Base-by-base conservation (phyloP, 2,329 filamentous ascomycete genomes). In the Rutstroemia sp. region DNA sequence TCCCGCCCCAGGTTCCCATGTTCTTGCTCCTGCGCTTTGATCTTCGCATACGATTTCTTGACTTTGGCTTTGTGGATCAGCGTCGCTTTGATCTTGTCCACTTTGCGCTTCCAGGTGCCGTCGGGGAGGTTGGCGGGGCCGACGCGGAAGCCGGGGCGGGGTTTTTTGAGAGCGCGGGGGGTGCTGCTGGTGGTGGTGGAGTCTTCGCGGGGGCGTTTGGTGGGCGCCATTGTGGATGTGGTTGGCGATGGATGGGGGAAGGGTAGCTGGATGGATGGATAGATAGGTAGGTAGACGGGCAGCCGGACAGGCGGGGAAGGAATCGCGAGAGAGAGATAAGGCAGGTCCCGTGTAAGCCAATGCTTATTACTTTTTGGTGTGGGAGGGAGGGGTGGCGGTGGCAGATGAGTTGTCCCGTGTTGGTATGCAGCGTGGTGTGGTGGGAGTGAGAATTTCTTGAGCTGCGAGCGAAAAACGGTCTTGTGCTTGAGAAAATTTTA, bases 51-150 rank as follows among this genome's bases (percentile, higher is more conserved):
- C 44, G 88, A 82, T 72, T 96, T 95, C 73, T 92, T 94, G 60
- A 96, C 79, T 73, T 96, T 96, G 59, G 92, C 91, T 71, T 94
- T 95, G 71, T 91, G 83, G 66, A 97, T 96, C 56, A 96, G 76
- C 63, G 88, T 83, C 62, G 87, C 81, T 73, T 97, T 97, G 68
- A 96, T 94, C 72, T 92, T 92, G 71, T 89, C 84, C 57, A 88
- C 89, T 76, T 96, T 96, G 65, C 92, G 85, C 67, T 83, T 83
- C 80, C 94, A 89, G 21, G 87, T 86, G 55, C 92, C 92, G 70
- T 96, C 92, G 42, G 92, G 92, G 25, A 97, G 78, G 70, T 96
- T 95, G 39, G 87, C 87, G 30, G 92, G 92, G 0, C 92, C 92
- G 56, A 96, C 87, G 42, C 81, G 81, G 75, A 97, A 96, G 51